A percentile compares a stretch with the other conserved stretches of the same genome.
Evolutionary conservation across 1,284 basidiomycete species (phyloP).

Genomic region (Apiotrichum veenhuisii): DNA sequence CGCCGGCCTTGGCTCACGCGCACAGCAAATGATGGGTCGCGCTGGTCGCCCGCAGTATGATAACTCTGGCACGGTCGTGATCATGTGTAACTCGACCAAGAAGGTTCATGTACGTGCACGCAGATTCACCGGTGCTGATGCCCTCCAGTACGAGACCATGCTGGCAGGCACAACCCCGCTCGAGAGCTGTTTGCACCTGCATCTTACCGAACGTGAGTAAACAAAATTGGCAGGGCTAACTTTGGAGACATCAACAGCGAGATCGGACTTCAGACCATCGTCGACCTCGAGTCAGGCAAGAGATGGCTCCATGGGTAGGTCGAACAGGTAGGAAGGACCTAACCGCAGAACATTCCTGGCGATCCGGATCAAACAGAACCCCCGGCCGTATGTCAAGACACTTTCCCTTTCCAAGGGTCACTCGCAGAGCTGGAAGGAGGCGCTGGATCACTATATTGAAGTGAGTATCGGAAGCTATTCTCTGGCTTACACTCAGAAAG

Average conservation of each 20-base stretch:
- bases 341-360: slow-evolving; percentile 66
- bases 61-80: slow-evolving; percentile 53
- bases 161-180: slow-evolving; percentile 58
- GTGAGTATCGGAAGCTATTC: too few relatives aligned
- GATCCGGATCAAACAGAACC: slow-evolving; percentile 77
- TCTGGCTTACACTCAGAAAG: slow-evolving; percentile 48
- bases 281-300: slow-evolving; percentile 59
- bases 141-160: slow-evolving; percentile 49
- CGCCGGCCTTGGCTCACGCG: background rate
- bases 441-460: too few relatives aligned
- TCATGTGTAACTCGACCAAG: slow-evolving; percentile 40
- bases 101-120: slow-evolving; percentile 25
- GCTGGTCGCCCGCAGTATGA: slow-evolving; percentile 90
- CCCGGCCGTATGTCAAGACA: slow-evolving; percentile 60
- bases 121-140: background rate
- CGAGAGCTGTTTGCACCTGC: slow-evolving; percentile 77
- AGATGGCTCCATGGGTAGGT: slow-evolving; percentile 64
- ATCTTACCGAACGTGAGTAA: slow-evolving; percentile 65
- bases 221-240: background rate
- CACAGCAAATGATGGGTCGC: slow-evolving; percentile 52
- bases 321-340: background rate
- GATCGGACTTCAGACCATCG: slow-evolving; percentile 77
- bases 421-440: slow-evolving; percentile 49
- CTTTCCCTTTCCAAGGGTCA: slow-evolving; percentile 50
- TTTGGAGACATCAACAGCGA: slow-evolving; percentile 75